These are phyloP conservation scores for Cucumis hystrix DNA, from an alignment of 306 rosid species.

Conservation along the genomic window DNA sequence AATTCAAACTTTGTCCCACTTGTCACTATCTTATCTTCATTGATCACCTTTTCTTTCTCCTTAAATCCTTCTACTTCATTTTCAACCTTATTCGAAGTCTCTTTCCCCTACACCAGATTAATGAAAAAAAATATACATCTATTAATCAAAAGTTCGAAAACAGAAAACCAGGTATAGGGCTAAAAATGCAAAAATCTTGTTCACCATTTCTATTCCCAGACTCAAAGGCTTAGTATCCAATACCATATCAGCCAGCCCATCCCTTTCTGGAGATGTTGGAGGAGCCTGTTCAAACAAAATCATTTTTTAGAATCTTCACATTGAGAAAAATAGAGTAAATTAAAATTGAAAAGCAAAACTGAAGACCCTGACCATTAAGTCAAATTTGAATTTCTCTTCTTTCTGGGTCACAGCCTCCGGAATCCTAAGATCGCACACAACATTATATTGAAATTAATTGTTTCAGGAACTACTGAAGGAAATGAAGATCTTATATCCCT, in stretches of 20 bases:
- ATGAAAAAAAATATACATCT: neutral
- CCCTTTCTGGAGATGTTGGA: conserved; percentile 36
- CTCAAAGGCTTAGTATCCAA: conserved; percentile 19
- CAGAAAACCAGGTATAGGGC: neutral
- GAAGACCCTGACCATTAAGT: conserved; percentile 53
- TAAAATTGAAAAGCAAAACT: conserved; percentile 8
- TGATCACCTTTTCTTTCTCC: conserved; percentile 11
- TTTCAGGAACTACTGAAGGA: neutral
- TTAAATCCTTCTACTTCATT: conserved; percentile 19
- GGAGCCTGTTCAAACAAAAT: conserved; percentile 37
- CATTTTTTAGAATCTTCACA: conserved; percentile 16
- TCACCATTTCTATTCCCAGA: conserved; percentile 20
- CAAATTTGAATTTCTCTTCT: conserved; percentile 40
- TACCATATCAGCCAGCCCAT: conserved; percentile 17
- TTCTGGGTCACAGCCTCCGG: conserved; percentile 18
- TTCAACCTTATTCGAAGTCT: conserved; percentile 17
- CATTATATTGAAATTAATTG: conserved; percentile 5
- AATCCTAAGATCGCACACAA: conserved; percentile 23
- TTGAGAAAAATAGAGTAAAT: conserved; percentile 11
- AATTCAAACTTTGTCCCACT: conserved; percentile 20
- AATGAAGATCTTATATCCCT: conserved; percentile 19
- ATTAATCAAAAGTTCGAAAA: neutral
- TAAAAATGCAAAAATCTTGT: neutral
- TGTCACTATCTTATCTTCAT: conserved; percentile 16
- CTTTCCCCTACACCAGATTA: conserved; percentile 19